Evolutionary conservation across 2,329 filamentous ascomycete species (phyloP).

Genomic region (Neobulgaria alba): DNA sequence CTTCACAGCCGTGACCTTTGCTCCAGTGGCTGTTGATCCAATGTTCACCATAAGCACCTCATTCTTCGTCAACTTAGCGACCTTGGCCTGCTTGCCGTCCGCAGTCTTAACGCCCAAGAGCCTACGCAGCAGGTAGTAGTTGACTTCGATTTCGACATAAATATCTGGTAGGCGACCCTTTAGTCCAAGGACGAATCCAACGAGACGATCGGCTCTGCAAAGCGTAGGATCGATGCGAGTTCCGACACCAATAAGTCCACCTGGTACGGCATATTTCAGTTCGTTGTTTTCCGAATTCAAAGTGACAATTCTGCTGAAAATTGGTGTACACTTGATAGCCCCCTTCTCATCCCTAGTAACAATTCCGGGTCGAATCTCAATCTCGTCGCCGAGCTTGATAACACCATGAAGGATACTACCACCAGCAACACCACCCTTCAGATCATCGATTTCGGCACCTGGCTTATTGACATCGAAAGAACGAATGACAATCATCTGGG

Average conservation of each 20-base stretch:
- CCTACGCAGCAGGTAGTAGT: slow-evolving; percentile 95
- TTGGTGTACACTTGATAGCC: slow-evolving; percentile 91
- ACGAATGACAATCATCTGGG: slow-evolving; percentile 98
- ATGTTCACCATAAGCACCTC: slow-evolving; percentile 99
- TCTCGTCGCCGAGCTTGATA: slow-evolving; percentile 93
- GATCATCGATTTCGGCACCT: slow-evolving; percentile 93
- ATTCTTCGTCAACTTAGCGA: slow-evolving; percentile 95
- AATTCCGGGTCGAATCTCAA: slow-evolving; percentile 97
- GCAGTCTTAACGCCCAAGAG: slow-evolving; percentile 95
- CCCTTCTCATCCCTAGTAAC: slow-evolving; percentile 92
- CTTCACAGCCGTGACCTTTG: slow-evolving; percentile 95
- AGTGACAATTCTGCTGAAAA: slow-evolving; percentile 89
- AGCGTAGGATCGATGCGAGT: slow-evolving; percentile 96
- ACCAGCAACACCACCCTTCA: slow-evolving; percentile 98
- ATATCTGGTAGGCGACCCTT: slow-evolving; percentile 91
- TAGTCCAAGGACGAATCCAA: slow-evolving; percentile 93
- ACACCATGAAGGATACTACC: slow-evolving; percentile 95
- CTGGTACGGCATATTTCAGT: slow-evolving; percentile 94
- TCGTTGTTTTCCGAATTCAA: slow-evolving; percentile 98
- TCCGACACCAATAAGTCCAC: slow-evolving; percentile 95
- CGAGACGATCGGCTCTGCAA: slow-evolving; percentile 96
- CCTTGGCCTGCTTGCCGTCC: slow-evolving; percentile 98
- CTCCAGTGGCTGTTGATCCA: slow-evolving; percentile 91
- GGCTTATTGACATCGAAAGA: slow-evolving; percentile 99
- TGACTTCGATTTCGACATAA: slow-evolving; percentile 97